Conservation (phyloP, 179 eudicot species). For the Spergularia azorica region DNA sequence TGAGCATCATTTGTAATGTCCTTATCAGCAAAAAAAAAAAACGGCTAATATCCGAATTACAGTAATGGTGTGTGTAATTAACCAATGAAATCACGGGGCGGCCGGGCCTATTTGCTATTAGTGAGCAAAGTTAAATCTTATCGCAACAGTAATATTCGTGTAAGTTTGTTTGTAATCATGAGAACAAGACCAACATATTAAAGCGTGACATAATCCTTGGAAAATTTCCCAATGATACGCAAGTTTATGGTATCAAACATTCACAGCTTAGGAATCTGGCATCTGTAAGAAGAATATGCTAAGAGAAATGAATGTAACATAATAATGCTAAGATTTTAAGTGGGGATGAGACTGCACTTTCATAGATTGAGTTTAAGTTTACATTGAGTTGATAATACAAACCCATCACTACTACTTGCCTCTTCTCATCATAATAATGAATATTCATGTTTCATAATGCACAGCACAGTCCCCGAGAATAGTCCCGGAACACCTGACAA, state of each 20-base stretch:
- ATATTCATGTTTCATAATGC: not conserved
- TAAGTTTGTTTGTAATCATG: slow-evolving; percentile 17
- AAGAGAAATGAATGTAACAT: not conserved
- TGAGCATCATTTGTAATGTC: too few species aligned
- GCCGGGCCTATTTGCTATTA: too few species aligned
- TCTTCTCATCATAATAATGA: not conserved
- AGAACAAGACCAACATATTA: slow-evolving; percentile 18
- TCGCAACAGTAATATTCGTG: slow-evolving; percentile 7
- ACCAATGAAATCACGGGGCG: not conserved
- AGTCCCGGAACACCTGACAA: too few species aligned
- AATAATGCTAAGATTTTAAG: slow-evolving; percentile 18
- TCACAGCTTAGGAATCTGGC: slow-evolving; percentile 18
- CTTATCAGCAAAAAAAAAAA: too few species aligned
- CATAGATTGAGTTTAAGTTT: slow-evolving; percentile 14
- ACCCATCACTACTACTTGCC: not conserved
- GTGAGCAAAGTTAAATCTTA: not conserved
- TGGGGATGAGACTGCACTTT: slow-evolving; percentile 25
- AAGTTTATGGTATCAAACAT: not conserved
- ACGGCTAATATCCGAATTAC: too few species aligned
- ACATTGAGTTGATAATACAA: slow-evolving; percentile 1
- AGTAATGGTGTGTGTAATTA: not conserved
- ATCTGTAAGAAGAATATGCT: slow-evolving; percentile 36
- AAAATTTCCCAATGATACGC: not conserved
- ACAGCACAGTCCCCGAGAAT: not conserved
- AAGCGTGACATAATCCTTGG: slow-evolving; percentile 17